Conservation (phyloP, 768 basidiomycete genomes). For the Steccherinum ochraceum region DNA sequence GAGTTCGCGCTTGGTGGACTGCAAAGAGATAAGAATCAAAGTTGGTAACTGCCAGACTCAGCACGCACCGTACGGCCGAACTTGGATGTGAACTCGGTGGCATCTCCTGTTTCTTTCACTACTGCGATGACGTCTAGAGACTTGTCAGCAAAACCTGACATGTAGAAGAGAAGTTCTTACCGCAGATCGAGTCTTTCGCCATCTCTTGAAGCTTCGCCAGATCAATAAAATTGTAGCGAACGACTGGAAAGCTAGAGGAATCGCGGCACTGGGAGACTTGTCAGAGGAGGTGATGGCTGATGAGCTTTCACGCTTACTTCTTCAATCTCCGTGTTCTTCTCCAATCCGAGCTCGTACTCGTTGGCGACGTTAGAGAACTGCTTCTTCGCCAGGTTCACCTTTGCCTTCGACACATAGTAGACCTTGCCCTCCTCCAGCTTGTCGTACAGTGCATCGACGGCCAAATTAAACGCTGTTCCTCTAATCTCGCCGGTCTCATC, state of each 20-base stretch:
- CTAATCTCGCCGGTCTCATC: slow-evolving; percentile 92
- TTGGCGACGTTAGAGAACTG: slow-evolving; percentile 88
- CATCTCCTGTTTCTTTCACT: slow-evolving; percentile 68
- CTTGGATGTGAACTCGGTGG: slow-evolving; percentile 71
- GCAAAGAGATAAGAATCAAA: slow-evolving; percentile 1
- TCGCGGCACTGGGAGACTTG: slow-evolving; percentile 65
- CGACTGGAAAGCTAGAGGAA: slow-evolving; percentile 62
- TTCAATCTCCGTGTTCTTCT: slow-evolving; percentile 76
- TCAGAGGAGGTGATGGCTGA: slow-evolving; percentile 6
- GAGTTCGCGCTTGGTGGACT: slow-evolving; percentile 89
- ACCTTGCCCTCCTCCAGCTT: slow-evolving; percentile 87
- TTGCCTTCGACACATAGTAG: slow-evolving; percentile 84
- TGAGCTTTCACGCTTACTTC: slow-evolving; percentile 50
- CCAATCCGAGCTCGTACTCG: slow-evolving; percentile 91
- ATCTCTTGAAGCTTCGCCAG: slow-evolving; percentile 56
- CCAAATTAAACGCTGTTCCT: slow-evolving; percentile 85
- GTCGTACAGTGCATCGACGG: slow-evolving; percentile 79
- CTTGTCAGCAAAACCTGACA: no score
- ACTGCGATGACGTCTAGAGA: slow-evolving; percentile 80
- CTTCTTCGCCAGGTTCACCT: slow-evolving; percentile 94
- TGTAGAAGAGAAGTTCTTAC: slow-evolving; percentile 45
- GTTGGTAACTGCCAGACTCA: not conserved
- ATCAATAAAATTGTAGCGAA: slow-evolving; percentile 78
- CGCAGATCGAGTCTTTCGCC: slow-evolving; percentile 77
- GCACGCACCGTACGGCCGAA: slow-evolving; percentile 52